Evolutionary conservation across 305 asterid genomes (phyloP).

Genomic region (Andrographis paniculata): DNA sequence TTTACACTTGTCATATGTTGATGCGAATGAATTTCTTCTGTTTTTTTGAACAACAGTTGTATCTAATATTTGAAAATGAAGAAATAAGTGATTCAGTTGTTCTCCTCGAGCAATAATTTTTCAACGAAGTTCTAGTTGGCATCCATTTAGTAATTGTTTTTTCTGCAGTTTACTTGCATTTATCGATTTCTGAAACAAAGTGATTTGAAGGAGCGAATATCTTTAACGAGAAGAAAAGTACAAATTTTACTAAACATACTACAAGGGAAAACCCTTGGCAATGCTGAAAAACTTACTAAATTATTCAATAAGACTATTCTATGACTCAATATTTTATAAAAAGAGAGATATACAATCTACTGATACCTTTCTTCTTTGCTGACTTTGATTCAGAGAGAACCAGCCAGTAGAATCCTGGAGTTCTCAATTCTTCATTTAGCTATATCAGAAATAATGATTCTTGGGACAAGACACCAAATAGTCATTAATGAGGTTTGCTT

Average conservation of each 20-base stretch:
- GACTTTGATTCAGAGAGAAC: slow-evolving; percentile 43
- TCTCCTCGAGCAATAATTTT: background rate
- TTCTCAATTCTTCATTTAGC: slow-evolving; percentile 82
- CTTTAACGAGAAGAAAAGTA: no score
- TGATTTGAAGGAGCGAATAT: no score
- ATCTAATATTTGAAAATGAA: background rate
- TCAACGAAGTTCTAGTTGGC: background rate
- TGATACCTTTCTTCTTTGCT: slow-evolving; percentile 1
- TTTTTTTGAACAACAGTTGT: background rate
- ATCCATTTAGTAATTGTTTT: background rate
- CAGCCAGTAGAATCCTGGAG: slow-evolving; percentile 87
- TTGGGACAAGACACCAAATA: slow-evolving; percentile 84
- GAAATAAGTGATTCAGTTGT: background rate
- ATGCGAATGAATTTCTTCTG: background rate
- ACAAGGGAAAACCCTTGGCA: no score
- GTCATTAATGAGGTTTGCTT: slow-evolving; percentile 80
- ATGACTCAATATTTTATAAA: no score
- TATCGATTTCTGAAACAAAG: no score
- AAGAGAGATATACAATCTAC: no score
- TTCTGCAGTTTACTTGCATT: background rate
- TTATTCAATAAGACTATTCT: no score
- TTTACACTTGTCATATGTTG: no score
- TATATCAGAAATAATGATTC: slow-evolving; percentile 76
- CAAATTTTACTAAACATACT: no score
- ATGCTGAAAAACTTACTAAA: no score